A percentile compares a stretch with the other conserved stretches of the same genome.
These are phyloP conservation scores for Gliomastix tumulicola DNA, from an alignment of 2,329 filamentous ascomycete species.

Conservation along the genomic window DNA sequence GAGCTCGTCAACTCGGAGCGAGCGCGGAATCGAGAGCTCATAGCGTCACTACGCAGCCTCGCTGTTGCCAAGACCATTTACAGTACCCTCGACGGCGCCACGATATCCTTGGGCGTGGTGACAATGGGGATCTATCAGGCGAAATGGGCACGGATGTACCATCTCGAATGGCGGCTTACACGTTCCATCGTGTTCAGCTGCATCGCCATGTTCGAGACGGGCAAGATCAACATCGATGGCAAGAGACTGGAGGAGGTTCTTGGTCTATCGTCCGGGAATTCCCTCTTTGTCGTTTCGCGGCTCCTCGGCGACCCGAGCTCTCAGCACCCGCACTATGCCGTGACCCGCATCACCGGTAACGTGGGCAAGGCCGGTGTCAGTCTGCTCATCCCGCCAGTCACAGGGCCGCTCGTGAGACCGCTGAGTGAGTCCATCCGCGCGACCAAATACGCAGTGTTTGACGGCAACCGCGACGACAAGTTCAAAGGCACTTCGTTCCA, in stretches of 20 bases:
- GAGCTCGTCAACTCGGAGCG: not conserved
- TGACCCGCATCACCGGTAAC: not conserved
- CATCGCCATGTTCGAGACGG: slow-evolving; percentile 2
- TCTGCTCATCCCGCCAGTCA: not conserved
- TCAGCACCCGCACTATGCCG: not conserved
- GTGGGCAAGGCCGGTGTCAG: not conserved
- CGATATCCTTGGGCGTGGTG: not conserved
- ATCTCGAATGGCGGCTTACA: not conserved
- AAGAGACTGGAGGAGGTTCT: slow-evolving; percentile 1
- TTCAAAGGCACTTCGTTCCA: slow-evolving; percentile 1
- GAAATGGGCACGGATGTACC: not conserved
- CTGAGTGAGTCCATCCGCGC: not conserved
- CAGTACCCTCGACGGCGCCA: not conserved
- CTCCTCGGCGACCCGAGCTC: slow-evolving; percentile 1
- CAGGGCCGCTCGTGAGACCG: not conserved
- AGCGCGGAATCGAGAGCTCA: not conserved
- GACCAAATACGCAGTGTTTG: not conserved
- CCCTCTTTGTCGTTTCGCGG: not conserved
- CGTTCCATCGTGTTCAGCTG: not conserved
- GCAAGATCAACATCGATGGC: not conserved
- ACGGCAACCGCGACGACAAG: not conserved
- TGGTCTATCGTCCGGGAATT: not conserved
- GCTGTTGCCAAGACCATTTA: not conserved
- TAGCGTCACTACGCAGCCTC: not conserved
- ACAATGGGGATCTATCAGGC: not conserved